A percentile compares a stretch with the other conserved stretches of the same genome.
Evolutionary conservation across 2,329 filamentous ascomycete genomes (phyloP).

Genomic region (Venturiaceae sp.): DNA sequence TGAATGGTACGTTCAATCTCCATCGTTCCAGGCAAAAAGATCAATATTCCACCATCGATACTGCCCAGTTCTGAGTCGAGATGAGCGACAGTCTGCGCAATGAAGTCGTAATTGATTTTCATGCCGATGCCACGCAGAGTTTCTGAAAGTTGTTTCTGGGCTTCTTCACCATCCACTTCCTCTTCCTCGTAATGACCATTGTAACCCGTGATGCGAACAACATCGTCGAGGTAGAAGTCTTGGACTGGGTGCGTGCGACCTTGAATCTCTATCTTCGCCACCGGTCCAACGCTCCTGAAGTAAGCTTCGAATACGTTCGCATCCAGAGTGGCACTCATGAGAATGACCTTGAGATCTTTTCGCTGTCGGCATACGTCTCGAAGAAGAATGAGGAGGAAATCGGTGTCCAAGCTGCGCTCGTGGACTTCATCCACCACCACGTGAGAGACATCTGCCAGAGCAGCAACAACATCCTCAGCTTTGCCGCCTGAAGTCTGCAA

Average conservation of each 20-base stretch:
- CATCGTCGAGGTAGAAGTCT: conserved; percentile 83
- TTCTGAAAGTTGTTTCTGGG: conserved; percentile 24
- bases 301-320: conserved; percentile 77
- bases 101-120: conserved; percentile 84
- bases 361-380: conserved; percentile 68
- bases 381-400: conserved; percentile 82
- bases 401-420: conserved; percentile 87
- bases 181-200: conserved; percentile 37
- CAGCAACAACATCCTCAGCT: conserved; percentile 61
- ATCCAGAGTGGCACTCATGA: conserved; percentile 96
- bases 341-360: conserved; percentile 69
- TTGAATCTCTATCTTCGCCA: conserved; percentile 76
- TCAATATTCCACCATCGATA: conserved; percentile 78
- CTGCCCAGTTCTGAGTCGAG: conserved; percentile 70
- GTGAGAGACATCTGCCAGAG: conserved; percentile 84
- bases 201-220: conserved; percentile 63
- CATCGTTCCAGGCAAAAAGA: conserved; percentile 85
- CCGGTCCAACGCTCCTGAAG: conserved; percentile 60
- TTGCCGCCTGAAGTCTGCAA: conserved; percentile 83
- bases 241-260: conserved; percentile 84
- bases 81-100: conserved; percentile 66
- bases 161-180: conserved; percentile 37
- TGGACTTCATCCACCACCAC: conserved; percentile 96
- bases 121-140: conserved; percentile 45
- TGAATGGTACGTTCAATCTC: conserved; percentile 69